These are phyloP conservation scores for Setomelanomma holmii DNA, from an alignment of 2,329 filamentous ascomycete species.

Conservation along the genomic window DNA sequence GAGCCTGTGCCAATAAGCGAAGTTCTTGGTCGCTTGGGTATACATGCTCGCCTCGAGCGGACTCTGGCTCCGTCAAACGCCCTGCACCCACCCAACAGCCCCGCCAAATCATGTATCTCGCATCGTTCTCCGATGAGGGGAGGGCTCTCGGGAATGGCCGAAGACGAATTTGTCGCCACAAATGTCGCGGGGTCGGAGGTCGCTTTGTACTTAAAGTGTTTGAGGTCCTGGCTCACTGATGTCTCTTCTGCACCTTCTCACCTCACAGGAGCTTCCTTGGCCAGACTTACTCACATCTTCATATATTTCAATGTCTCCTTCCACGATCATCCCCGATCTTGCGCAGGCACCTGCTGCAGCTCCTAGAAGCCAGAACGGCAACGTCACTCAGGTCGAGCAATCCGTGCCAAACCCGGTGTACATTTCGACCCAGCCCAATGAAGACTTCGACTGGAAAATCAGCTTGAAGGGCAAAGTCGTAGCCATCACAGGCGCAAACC, in stretches of 20 bases:
- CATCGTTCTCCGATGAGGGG: constrained; percentile 2
- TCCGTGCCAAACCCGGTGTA: constrained; percentile 41
- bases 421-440: constrained; percentile 52
- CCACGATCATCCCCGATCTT: constrained; percentile 29
- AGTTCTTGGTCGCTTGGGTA: constrained; percentile 15
- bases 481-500: constrained; percentile 38
- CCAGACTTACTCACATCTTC: constrained; percentile 11
- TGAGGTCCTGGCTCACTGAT: constrained; percentile 11
- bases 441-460: constrained; percentile 56
- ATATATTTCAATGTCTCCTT: constrained; percentile 36
- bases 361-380: constrained; percentile 13
- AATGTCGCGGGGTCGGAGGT: constrained; percentile 13
- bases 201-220: constrained; percentile 31
- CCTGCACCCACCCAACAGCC: neutral
- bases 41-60: constrained; percentile 21
- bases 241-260: constrained; percentile 5
- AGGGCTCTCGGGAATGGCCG: constrained; percentile 7
- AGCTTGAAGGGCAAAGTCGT: constrained; percentile 53
- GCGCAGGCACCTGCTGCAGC: constrained; percentile 22
- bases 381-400: constrained; percentile 26
- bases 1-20: constrained; percentile 25
- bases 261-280: constrained; percentile 20
- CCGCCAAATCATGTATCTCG: constrained; percentile 4
- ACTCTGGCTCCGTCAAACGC: constrained; percentile 1
- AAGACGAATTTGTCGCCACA: constrained; percentile 15